Evolutionary conservation across 83 land plant species (phyloP).

Genomic region (Diphasiastrum complanatum): DNA sequence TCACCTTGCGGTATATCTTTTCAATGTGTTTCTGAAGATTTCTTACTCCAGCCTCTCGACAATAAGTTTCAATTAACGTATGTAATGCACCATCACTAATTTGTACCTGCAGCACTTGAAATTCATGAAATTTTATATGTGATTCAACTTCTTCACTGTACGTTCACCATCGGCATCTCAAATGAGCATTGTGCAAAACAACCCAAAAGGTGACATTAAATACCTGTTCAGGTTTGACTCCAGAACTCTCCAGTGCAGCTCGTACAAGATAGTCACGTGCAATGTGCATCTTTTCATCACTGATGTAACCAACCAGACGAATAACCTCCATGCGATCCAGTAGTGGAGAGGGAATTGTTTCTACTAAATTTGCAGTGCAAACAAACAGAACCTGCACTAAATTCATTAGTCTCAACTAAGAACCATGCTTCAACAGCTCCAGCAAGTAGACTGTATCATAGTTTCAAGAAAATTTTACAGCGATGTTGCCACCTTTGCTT

Average conservation of each 20-base stretch:
- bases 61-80: slow-evolving; percentile 77
- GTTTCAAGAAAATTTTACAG: too few species aligned
- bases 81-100: slow-evolving; percentile 84
- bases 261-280: slow-evolving; percentile 92
- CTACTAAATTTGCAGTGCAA: slow-evolving; percentile 92
- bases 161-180: too few species aligned
- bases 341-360: slow-evolving; percentile 80
- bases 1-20: slow-evolving; percentile 92
- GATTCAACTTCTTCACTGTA: too few species aligned
- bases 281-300: slow-evolving; percentile 97
- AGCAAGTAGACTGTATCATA: too few species aligned
- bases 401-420: too few species aligned
- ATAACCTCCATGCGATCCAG: slow-evolving; percentile 94
- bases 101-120: slow-evolving; percentile 50
- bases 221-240: slow-evolving; percentile 87
- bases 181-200: too few species aligned
- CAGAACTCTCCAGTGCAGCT: slow-evolving; percentile 76
- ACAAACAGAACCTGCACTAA: slow-evolving; percentile 80
- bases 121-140: neutral
- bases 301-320: slow-evolving; percentile 82
- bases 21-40: slow-evolving; percentile 95
- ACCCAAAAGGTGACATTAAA: too few species aligned
- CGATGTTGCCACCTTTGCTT: too few species aligned
- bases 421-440: too few species aligned
- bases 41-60: slow-evolving; percentile 94